Evolutionary conservation across 2,329 filamentous ascomycete genomes (phyloP), one percentile per base, ranked within the genome.

Genomic region (Aureobasidium leucospermi): DNA sequence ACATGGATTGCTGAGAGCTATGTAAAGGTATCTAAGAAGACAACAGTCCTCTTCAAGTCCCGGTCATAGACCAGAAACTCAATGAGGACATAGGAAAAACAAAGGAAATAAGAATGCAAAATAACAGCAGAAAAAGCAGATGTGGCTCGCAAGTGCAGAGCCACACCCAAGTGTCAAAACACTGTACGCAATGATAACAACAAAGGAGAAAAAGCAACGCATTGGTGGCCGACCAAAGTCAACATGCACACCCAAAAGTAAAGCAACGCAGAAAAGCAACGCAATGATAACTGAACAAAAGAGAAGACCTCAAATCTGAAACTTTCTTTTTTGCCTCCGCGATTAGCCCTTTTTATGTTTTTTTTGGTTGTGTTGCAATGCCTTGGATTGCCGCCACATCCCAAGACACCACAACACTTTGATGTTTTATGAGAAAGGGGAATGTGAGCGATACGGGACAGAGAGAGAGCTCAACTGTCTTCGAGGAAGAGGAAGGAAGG

Each of bases 241-340:
- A 48, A 48, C 46, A 48, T 48, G 34, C 46, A 23, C 46, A 48
- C 10, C 31, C 46, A 52, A 29, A 52, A 41, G 16, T 2, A 23
- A 29, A 38, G 19, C 28, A 51, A 10, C 23, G 13, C 11, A 39
- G n/a, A 36, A 36, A 49, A 34, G 23, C 29, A 41, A 52, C 28
- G 15, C 15, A 16, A 47, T 36, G 34, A 36, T 36, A 16, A 31
- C 11, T 3, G 28, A 46, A 16, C 7, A 45, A 48, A 41, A 31
- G 16, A 41, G 29, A 41, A 39, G 36, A 38, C 51, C 39, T 55
- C 8, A 31, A 42, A 31, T 38, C 51, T 28, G 51, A 55, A 34
- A 52, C 48, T 28, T 55, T 23, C 51, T 55, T 55, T 52, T 55
- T 55, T 55, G 51, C 51, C 51, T 55, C 32, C 51, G 19, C 51